Base-by-base conservation (phyloP, 2,329 filamentous ascomycete genomes). In the Alternaria brassicicola region DNA sequence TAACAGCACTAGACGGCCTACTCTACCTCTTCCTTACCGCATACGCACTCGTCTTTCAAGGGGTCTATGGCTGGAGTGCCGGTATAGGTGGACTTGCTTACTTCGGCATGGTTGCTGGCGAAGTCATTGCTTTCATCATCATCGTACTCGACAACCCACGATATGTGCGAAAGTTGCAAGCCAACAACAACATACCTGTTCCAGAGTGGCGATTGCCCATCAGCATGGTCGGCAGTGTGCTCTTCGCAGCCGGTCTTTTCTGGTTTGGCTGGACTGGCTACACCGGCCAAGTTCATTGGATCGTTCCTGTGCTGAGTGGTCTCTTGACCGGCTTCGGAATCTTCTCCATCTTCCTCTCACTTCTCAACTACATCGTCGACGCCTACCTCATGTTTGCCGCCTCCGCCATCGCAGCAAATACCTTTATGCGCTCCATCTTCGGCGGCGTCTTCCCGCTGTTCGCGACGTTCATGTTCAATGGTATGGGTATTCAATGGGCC, bases 1-100 rank as follows among this genome's bases (percentile, higher is more conserved):
- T 63, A 52, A 69, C 45, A n/a, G 1, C 30, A 3, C 15, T 90
- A 75, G 93, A 93, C 70, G 89, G 84, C 6, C 82, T 95, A 0
- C 85, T 96, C 1, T 96, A 95, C 71, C 87, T 94, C 25, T 64
- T 95, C 80, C 82, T 97, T 51, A 93, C 91, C 0, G 90, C 92
- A 1, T 96, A 96, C 68, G 89, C 90, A 0, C 85, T 95, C 42
- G 89, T 96, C 46, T 96, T 95, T 78, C 82, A 89, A 61, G 74
- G 78, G 2, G 83, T 93, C 4, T 89, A 96, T 75, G 83, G 85
- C 64, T 89, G 94, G 80, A 86, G 79, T 31, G 70, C 83, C 1
- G 93, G 93, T 55, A 78, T 91, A 17, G 85, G 88, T 4, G 93
- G 92, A 2, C 83, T 97, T 5, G 88, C 92, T 5, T 96, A 93